Percentiles rank a stretch among this genome's conserved stretches.
These are phyloP conservation scores for Erythrophleum fordii DNA, from an alignment of 306 rosid genomes.

Conservation along the genomic window DNA sequence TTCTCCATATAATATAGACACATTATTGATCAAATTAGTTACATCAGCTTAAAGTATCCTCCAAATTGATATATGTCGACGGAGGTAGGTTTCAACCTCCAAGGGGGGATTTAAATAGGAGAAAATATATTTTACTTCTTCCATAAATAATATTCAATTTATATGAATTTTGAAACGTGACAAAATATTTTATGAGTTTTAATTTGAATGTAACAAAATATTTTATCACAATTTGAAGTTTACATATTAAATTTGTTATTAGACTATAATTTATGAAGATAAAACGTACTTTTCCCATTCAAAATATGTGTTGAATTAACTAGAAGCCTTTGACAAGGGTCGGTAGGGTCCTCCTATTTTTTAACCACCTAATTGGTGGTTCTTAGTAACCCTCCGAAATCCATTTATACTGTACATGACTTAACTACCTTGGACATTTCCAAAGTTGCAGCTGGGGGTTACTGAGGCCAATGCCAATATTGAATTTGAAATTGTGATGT, in stretches of 20 bases:
- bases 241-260: not conserved
- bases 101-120: not conserved
- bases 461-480: conserved; percentile 1
- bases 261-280: not conserved
- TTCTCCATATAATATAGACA: not conserved
- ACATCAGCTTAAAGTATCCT: not conserved
- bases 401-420: conserved; percentile 12
- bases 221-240: not conserved
- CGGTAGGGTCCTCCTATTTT: not conserved
- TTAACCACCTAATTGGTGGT: not conserved
- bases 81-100: not conserved
- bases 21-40: conserved; percentile 23
- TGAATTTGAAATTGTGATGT: not conserved
- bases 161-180: not conserved
- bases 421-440: not conserved
- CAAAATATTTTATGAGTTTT: no score
- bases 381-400: not conserved
- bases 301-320: not conserved
- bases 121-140: not conserved
- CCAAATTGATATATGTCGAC: not conserved
- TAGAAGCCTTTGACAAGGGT: not conserved
- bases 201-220: not conserved
- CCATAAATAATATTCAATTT: no score
- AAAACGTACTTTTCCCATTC: not conserved
- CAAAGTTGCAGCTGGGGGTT: no score